These are phyloP conservation scores for Colletotrichum agaves DNA, from an alignment of 2,329 filamentous ascomycete genomes.

Conservation along the genomic window DNA sequence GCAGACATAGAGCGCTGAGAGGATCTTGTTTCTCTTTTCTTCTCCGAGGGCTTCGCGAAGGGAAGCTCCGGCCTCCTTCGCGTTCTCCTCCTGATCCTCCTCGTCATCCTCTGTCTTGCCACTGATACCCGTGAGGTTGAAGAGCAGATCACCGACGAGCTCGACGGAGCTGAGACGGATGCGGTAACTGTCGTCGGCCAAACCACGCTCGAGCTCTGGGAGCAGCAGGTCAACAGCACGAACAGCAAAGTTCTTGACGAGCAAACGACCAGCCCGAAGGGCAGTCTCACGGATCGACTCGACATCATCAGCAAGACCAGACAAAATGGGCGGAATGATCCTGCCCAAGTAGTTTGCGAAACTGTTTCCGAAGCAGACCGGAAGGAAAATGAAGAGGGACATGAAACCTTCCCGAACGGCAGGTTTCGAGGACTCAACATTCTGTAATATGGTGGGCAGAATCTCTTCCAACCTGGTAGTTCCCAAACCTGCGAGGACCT, in stretches of 20 bases:
- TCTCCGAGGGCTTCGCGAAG: constrained; percentile 93
- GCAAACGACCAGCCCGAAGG: constrained; percentile 87
- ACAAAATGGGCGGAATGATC: constrained; percentile 94
- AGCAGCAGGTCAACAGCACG: constrained; percentile 93
- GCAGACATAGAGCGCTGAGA: constrained; percentile 97
- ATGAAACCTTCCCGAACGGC: constrained; percentile 98
- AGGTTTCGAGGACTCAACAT: constrained; percentile 90
- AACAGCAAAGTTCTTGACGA: constrained; percentile 98
- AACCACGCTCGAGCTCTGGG: constrained; percentile 92
- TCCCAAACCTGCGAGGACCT: constrained; percentile 94
- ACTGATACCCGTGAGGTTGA: constrained; percentile 96
- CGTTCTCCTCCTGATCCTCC: constrained; percentile 80
- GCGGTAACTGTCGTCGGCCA: constrained; percentile 97
- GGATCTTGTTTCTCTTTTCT: constrained; percentile 95
- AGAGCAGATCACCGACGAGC: constrained; percentile 93
- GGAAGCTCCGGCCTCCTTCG: constrained; percentile 90
- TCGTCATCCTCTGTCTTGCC: constrained; percentile 80
- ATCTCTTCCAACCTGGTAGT: constrained; percentile 95
- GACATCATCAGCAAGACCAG: constrained; percentile 93
- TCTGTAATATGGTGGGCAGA: constrained; percentile 93
- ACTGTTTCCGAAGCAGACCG: constrained; percentile 98
- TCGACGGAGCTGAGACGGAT: constrained; percentile 99
- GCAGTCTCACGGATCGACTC: constrained; percentile 98
- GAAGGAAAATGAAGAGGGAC: constrained; percentile 99
- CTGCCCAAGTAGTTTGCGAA: constrained; percentile 95